Percentiles rank a stretch among this genome's conserved stretches.
phyloP scores from a whole-genome alignment of 257 asterid genomes.

The Capsicum pubescens region DNA sequence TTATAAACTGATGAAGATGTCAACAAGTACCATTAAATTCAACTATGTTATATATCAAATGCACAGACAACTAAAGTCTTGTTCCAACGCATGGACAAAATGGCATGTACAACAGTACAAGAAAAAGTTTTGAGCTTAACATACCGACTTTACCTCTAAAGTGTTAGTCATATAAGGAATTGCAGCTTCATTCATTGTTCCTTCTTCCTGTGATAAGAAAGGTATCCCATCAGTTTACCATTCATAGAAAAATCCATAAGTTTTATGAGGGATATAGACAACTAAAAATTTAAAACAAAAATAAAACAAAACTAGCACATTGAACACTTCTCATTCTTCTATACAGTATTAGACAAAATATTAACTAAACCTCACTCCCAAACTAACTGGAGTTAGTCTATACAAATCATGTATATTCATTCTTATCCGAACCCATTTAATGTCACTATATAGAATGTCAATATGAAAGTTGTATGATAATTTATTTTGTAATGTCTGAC shows the following conservation, averaged over 20 bases:
- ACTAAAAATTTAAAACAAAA: not conserved
- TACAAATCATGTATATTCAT: too few species aligned
- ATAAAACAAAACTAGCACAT: too few species aligned
- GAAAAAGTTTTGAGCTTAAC: not conserved
- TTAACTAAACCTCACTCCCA: not conserved
- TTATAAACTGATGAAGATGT: not conserved
- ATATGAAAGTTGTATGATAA: too few species aligned
- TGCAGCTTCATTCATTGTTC: conserved; percentile 70
- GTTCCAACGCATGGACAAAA: too few species aligned
- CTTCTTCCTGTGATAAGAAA: conserved; percentile 64
- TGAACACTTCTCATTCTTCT: too few species aligned
- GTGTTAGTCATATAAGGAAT: conserved; percentile 68
- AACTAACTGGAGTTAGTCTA: too few species aligned
- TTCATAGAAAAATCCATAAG: not conserved
- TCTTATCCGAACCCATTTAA: too few species aligned
- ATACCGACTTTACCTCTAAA: conserved; percentile 57
- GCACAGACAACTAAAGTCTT: not conserved
- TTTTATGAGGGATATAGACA: not conserved
- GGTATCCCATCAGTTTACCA: not conserved
- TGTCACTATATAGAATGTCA: too few species aligned
- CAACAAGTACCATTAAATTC: too few species aligned
- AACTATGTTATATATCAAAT: too few species aligned
- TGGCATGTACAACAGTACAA: not conserved
- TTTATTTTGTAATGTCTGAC: too few species aligned
- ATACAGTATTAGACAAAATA: too few species aligned